These are phyloP conservation scores for Curvularia verruculosa DNA, from an alignment of 2,329 filamentous ascomycete species.

Conservation along the genomic window DNA sequence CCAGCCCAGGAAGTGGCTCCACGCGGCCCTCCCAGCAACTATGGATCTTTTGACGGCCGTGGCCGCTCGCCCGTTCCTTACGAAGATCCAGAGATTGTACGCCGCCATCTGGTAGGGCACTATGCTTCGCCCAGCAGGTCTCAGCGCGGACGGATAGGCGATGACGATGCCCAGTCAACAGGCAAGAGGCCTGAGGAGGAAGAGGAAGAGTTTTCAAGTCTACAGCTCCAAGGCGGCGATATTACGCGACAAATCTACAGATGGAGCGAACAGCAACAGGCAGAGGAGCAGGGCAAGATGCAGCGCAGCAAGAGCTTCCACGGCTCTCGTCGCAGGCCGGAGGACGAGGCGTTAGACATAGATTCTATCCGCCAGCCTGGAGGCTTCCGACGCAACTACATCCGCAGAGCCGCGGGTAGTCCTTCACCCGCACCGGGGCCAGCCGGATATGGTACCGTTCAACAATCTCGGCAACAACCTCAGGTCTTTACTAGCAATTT, in stretches of 20 bases:
- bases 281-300: constrained; percentile 65
- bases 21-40: constrained; percentile 70
- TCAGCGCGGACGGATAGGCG: constrained; percentile 32
- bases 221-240: constrained; percentile 91
- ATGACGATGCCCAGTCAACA: constrained; percentile 34
- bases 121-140: constrained; percentile 48
- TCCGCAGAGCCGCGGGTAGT: constrained; percentile 76
- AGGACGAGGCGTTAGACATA: constrained; percentile 82
- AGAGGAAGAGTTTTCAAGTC: constrained; percentile 86
- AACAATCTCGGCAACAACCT: constrained; percentile 31
- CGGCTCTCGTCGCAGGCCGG: constrained; percentile 75
- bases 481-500: constrained; percentile 81
- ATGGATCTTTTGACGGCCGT: constrained; percentile 83
- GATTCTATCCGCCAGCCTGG: constrained; percentile 90
- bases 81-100: constrained; percentile 91
- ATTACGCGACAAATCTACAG: constrained; percentile 94
- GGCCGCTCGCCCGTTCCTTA: constrained; percentile 64
- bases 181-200: constrained; percentile 53
- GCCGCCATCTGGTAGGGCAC: constrained; percentile 76
- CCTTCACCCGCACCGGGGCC: constrained; percentile 58
- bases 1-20: constrained; percentile 56
- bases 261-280: constrained; percentile 89
- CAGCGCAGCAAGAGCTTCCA: constrained; percentile 89
- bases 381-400: constrained; percentile 88
- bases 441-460: constrained; percentile 50